Evolutionary conservation across 2,329 filamentous ascomycete species (phyloP), one percentile per base, ranked within the genome.

Genomic region (Periconia macrospinosa): DNA sequence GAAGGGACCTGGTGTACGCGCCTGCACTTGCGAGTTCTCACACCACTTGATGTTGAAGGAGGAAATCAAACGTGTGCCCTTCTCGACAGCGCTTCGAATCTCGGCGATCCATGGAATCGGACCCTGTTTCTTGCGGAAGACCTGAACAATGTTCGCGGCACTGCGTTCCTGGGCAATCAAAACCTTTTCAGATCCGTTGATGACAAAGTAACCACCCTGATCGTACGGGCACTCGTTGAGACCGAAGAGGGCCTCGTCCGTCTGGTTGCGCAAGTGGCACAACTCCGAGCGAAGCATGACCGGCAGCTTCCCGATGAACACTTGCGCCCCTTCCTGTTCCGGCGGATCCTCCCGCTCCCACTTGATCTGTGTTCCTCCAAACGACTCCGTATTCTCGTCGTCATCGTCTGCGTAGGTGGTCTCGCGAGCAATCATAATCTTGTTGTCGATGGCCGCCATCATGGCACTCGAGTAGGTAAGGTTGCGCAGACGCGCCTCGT

Each of bases 211-310:
- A 61, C 94, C 94, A 63, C 94, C 94, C 70, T 97, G 94, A 69
- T 99, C 94, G 74, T 97, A 99, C 0, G 94, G 94, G 63, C 94
- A 99, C 76, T 99, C 94, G 70, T 96, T 96, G 75, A 95, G 87
- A 45, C 90, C 83, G 72, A 96, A 97, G 1, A 99, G 82, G 47
- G 90, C 88, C 49, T 94, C 88, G 60, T 97, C 93, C 46, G 86
- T 85, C 70, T 95, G 85, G 62, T 89, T 87, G 63, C 89, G 89
- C 62, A 99, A 77, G 61, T 95, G 91, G 75, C 94, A 99, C 65
- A 96, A 94, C 75, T 93, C 91, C 30, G 92, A 97, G 78, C 97
- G 96, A 66, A 99, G 83, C 94, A 99, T 99, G 70, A 97, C 92
- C 2, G 94, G 94, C 66, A 99, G 83, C 73, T 96, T 96, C 63